Percentiles rank a stretch among this genome's conserved stretches.
phyloP scores from a whole-genome alignment of 192 early-diverging fungal genomes.

The Backusella australiensis region DNA sequence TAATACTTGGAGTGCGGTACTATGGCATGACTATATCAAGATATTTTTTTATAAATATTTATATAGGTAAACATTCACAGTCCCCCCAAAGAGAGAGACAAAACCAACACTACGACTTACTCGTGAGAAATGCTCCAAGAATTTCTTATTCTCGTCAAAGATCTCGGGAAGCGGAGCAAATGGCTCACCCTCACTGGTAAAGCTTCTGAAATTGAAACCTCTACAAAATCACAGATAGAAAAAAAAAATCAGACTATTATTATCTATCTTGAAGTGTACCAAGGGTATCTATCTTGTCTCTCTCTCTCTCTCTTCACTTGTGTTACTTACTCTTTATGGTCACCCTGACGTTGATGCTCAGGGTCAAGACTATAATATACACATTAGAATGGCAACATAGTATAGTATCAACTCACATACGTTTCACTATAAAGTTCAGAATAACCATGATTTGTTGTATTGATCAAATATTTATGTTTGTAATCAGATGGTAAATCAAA shows the following conservation, averaged over 20 bases:
- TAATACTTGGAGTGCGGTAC: constrained; percentile 46
- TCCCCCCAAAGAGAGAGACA: background rate
- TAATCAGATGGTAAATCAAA: constrained; percentile 48
- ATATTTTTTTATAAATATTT: background rate
- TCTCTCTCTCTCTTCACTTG: background rate
- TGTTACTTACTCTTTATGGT: constrained; percentile 60
- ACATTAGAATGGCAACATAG: too few species aligned
- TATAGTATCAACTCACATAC: constrained; percentile 23
- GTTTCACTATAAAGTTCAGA: constrained; percentile 51
- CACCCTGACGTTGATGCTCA: constrained; percentile 46
- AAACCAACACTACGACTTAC: constrained; percentile 17
- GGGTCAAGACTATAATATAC: constrained; percentile 42
- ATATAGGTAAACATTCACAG: background rate
- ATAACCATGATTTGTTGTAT: constrained; percentile 52
- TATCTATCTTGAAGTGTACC: background rate
- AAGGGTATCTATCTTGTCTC: too few species aligned
- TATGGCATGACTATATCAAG: constrained; percentile 41
- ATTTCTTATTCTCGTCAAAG: constrained; percentile 27
- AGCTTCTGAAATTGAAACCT: constrained; percentile 56
- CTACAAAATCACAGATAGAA: constrained; percentile 26
- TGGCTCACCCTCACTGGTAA: constrained; percentile 34
- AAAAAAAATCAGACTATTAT: background rate
- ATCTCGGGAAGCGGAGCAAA: constrained; percentile 34
- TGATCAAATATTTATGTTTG: constrained; percentile 43
- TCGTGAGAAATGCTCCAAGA: constrained; percentile 36